Conservation (phyloP, 106 monocot genomes). For the Dioscorea alata region DNA sequence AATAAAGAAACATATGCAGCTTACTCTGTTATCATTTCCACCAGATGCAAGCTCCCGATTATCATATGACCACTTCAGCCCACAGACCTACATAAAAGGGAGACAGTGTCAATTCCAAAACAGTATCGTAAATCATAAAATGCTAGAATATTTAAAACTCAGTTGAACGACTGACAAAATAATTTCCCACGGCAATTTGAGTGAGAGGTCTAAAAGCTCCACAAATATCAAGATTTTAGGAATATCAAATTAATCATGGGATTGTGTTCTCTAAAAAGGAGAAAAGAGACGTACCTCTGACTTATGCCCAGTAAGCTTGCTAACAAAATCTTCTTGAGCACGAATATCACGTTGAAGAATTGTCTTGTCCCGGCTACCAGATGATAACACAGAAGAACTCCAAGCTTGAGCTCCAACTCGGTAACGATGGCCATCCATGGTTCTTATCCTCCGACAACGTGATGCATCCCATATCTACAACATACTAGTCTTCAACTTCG, state of each 20-base stretch:
- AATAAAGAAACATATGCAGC: conserved; percentile 10
- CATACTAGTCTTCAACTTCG: too few species aligned
- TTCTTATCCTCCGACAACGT: conserved; percentile 72
- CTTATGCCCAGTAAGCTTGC: conserved; percentile 86
- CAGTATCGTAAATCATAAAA: not conserved
- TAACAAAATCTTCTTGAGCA: conserved; percentile 80
- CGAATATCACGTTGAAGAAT: conserved; percentile 96
- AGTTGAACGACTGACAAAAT: too few species aligned
- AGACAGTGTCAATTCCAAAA: not conserved
- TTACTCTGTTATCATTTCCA: conserved; percentile 95
- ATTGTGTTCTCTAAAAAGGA: too few species aligned
- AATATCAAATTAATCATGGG: not conserved
- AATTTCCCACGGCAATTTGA: too few species aligned
- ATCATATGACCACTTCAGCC: conserved; percentile 96
- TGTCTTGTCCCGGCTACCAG: conserved; percentile 87
- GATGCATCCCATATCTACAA: conserved; percentile 97
- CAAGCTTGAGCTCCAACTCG: conserved; percentile 92
- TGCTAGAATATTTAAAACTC: too few species aligned
- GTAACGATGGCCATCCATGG: conserved; percentile 82
- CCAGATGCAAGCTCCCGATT: conserved; percentile 96
- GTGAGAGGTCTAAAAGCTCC: too few species aligned
- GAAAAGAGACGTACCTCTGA: conserved; percentile 61
- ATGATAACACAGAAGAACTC: conserved; percentile 89
- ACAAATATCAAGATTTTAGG: not conserved
- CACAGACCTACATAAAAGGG: conserved; percentile 50